A percentile compares a stretch with the other conserved stretches of the same genome.
These are phyloP conservation scores for Entomortierella lignicola DNA, from an alignment of 192 early-diverging fungal genomes.

Conservation along the genomic window DNA sequence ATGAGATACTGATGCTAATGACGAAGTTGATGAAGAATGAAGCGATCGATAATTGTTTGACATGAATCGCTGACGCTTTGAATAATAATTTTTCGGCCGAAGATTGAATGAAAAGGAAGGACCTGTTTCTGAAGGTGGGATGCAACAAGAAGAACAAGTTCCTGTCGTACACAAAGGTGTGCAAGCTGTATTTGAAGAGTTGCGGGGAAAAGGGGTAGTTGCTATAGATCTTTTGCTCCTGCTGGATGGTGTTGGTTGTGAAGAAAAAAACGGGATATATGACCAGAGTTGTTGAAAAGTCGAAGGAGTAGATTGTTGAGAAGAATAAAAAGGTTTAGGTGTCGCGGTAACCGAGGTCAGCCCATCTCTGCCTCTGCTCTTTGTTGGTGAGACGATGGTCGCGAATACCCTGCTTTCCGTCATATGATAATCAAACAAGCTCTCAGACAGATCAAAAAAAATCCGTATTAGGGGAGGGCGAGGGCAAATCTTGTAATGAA, in stretches of 20 bases:
- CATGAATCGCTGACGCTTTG: conserved; percentile 40
- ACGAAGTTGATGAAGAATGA: conserved; percentile 5
- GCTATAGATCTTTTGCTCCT: conserved; percentile 5
- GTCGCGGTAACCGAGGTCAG: conserved; percentile 2
- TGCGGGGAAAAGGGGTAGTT: neutral
- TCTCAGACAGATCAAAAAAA: neutral
- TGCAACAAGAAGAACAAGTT: conserved; percentile 22
- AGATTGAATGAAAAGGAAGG: conserved; percentile 28
- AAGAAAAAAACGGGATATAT: conserved; percentile 26
- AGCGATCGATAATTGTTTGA: neutral
- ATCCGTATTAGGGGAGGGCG: neutral
- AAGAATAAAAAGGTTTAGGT: neutral
- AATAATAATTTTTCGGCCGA: conserved; percentile 52
- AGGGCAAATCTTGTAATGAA: neutral
- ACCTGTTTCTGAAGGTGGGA: neutral
- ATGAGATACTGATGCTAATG: conserved; percentile 22
- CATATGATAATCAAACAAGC: conserved; percentile 41
- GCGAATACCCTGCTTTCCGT: conserved; percentile 52
- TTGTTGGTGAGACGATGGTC: conserved; percentile 31
- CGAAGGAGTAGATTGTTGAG: conserved; percentile 12
- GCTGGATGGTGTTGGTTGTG: conserved; percentile 2
- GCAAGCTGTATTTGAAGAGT: neutral
- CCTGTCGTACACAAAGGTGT: conserved; percentile 11
- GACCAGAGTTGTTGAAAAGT: conserved; percentile 22
- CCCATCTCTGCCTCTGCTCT: neutral